Conservation (phyloP, 2,329 filamentous ascomycete genomes). For the Dothiorella sarmentorum region DNA sequence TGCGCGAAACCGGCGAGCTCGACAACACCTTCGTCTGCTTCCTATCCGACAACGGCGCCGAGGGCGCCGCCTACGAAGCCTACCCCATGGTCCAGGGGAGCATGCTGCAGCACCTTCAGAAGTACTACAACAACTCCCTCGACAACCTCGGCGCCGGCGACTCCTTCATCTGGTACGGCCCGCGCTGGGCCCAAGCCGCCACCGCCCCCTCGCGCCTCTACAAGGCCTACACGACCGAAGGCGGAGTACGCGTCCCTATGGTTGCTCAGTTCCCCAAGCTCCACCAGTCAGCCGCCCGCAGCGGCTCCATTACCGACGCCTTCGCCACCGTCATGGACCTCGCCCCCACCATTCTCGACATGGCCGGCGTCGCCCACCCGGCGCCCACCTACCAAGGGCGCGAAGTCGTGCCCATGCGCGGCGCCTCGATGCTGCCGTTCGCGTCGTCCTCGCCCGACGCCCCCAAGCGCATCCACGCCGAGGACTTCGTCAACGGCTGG, state of each 20-base stretch:
- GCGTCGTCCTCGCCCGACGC: slow-evolving; percentile 31
- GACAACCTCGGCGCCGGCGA: slow-evolving; percentile 57
- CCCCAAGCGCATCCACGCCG: slow-evolving; percentile 46
- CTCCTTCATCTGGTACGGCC: slow-evolving; percentile 60
- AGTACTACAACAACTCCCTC: slow-evolving; percentile 57
- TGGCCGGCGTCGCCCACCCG: slow-evolving; percentile 51
- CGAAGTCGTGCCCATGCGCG: slow-evolving; percentile 51
- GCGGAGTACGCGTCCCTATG: slow-evolving; percentile 54
- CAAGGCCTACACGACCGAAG: slow-evolving; percentile 46
- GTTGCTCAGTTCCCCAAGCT: slow-evolving; percentile 36
- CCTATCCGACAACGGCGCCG: slow-evolving; percentile 62
- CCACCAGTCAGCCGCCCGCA: slow-evolving; percentile 19
- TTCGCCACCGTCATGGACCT: slow-evolving; percentile 49
- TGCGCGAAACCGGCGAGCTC: slow-evolving; percentile 54
- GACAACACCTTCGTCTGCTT: slow-evolving; percentile 64
- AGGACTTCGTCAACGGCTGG: slow-evolving; percentile 55
- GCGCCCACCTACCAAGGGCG: slow-evolving; percentile 51
- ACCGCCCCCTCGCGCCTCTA: slow-evolving; percentile 50
- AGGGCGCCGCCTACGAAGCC: slow-evolving; percentile 57
- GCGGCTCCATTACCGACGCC: slow-evolving; percentile 45
- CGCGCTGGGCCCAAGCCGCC: slow-evolving; percentile 54
- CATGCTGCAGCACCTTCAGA: slow-evolving; percentile 53
- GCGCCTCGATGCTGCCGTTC: slow-evolving; percentile 47
- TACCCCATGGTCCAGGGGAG: slow-evolving; percentile 55
- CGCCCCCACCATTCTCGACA: slow-evolving; percentile 44